phyloP scores from a whole-genome alignment of 1,139 yeast genomes.

The Geotrichum histeridarum region DNA sequence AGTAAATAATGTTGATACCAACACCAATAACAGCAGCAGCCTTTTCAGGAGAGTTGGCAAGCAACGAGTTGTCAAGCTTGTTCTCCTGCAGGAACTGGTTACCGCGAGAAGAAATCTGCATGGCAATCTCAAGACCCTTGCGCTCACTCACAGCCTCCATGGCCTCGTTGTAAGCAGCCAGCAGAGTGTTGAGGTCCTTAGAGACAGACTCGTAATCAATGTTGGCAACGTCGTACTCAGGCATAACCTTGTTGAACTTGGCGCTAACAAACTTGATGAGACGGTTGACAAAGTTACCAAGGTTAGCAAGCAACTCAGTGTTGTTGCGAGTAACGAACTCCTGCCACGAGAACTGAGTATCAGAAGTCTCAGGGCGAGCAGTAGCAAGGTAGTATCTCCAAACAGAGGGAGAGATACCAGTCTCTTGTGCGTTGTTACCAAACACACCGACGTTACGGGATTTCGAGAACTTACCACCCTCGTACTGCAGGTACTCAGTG shows the following conservation, averaged over 20 bases:
- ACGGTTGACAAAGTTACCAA: constrained; percentile 96
- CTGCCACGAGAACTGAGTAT: constrained; percentile 94
- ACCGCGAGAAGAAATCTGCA: constrained; percentile 90
- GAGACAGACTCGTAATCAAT: constrained; percentile 48
- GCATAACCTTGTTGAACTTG: constrained; percentile 87
- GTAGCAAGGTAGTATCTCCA: constrained; percentile 96
- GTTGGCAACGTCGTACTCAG: constrained; percentile 43
- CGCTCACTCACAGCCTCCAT: constrained; percentile 73
- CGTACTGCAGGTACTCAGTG: constrained; percentile 94
- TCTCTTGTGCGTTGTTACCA: constrained; percentile 94
- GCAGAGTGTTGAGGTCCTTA: constrained; percentile 55
- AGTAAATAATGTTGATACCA: constrained; percentile 81
- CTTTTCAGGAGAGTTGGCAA: constrained; percentile 66
- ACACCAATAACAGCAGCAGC: constrained; percentile 92
- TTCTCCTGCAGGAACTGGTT: constrained; percentile 92
- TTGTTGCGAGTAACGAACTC: constrained; percentile 93
- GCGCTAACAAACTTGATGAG: constrained; percentile 84
- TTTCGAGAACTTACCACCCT: constrained; percentile 95
- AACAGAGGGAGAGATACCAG: constrained; percentile 84
- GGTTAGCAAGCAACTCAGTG: constrained; percentile 85
- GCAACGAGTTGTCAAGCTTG: constrained; percentile 83
- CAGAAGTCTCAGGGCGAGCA: constrained; percentile 91
- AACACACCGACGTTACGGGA: constrained; percentile 96
- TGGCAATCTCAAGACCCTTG: constrained; percentile 83
- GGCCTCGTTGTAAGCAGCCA: constrained; percentile 57